A percentile compares a stretch with the other conserved stretches of the same genome.
Evolutionary conservation across 2,329 filamentous ascomycete species (phyloP).

Genomic region (Lizonia empirigonia): DNA sequence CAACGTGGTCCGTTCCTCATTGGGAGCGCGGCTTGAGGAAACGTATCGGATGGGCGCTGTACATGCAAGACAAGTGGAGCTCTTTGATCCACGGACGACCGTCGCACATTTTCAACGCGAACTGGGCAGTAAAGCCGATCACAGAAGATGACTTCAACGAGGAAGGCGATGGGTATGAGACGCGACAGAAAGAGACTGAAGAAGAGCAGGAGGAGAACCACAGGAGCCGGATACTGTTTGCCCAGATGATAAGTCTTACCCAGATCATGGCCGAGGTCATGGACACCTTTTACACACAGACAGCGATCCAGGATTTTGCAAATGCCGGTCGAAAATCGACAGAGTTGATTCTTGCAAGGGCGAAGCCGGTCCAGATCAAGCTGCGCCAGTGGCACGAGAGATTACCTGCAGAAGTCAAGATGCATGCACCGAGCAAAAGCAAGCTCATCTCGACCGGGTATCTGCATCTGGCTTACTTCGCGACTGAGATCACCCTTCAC

Average conservation of each 20-base stretch:
- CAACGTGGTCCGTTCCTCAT: constrained; percentile 80
- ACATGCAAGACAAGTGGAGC: constrained; percentile 95
- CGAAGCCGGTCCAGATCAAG: constrained; percentile 82
- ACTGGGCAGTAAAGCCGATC: constrained; percentile 79
- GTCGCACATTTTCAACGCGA: constrained; percentile 71
- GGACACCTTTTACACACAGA: constrained; percentile 80
- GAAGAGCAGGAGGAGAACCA: constrained; percentile 67
- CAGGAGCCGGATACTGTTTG: constrained; percentile 72
- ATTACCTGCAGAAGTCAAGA: constrained; percentile 66
- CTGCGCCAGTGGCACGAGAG: constrained; percentile 81
- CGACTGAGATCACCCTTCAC: constrained; percentile 91
- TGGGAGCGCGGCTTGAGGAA: constrained; percentile 89
- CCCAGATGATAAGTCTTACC: constrained; percentile 75
- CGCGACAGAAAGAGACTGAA: constrained; percentile 51
- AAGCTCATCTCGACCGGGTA: constrained; percentile 61
- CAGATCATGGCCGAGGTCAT: constrained; percentile 79
- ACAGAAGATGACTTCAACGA: constrained; percentile 73
- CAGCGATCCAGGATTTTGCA: constrained; percentile 72
- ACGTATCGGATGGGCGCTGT: constrained; percentile 85
- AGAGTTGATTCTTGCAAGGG: constrained; percentile 72
- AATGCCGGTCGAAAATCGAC: constrained; percentile 72
- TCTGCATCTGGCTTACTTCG: constrained; percentile 90
- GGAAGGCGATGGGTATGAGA: constrained; percentile 61
- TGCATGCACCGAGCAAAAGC: constrained; percentile 61
- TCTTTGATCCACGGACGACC: constrained; percentile 83